Base-by-base conservation (phyloP, 1,139 yeast species). In the Ogataea hybrid region DNA sequence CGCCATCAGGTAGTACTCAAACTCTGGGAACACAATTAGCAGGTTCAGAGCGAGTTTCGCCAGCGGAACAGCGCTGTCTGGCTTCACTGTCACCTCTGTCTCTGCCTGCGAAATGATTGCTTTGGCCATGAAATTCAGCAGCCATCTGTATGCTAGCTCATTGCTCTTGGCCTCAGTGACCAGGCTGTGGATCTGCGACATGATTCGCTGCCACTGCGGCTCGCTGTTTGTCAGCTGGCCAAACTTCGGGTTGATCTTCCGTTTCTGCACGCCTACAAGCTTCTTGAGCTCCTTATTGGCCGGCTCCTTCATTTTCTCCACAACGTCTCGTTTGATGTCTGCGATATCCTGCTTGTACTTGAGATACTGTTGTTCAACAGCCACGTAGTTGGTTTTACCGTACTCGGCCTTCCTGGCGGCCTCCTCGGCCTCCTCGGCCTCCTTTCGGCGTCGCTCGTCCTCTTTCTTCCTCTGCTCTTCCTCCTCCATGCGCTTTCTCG, bases 81-180 rank as follows among this genome's bases (percentile, higher is more conserved):
- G 81, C 47, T 84, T 78, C 0, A 86, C 95, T 5, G 85, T 75
- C 10, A 88, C 90, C 63, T 92, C 98, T 0, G 95, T 79, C 63
- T 89, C 97, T 1, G 97, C 95, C 64, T 94, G 98, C 30, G 85
- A 80, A 1, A 92, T 86, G 2, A 89, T 67, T 2, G 94, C 85
- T 58, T 92, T 92, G 7, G 96, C 84, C 28, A 84, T 75, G 56
- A 83, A 84, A 58, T 92, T 92, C 28, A 89, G 65, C 11, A 84
- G 72, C 89, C 95, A 90, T 30, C 73, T 64, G 56, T 69, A 83
- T 0, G 81, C 84, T 12, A 83, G 58, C 1, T 71, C 72, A 43
- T 73, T 63, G 1, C 50, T 40, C 39, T 69, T 67, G 0, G 84
- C 74, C 22, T 73, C 69, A 4, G 60, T 62, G 10, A 89, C 65